A percentile compares a stretch with the other conserved stretches of the same genome.
phyloP scores from a whole-genome alignment of 2,329 filamentous ascomycete genomes.

The Fusarium domesticum region DNA sequence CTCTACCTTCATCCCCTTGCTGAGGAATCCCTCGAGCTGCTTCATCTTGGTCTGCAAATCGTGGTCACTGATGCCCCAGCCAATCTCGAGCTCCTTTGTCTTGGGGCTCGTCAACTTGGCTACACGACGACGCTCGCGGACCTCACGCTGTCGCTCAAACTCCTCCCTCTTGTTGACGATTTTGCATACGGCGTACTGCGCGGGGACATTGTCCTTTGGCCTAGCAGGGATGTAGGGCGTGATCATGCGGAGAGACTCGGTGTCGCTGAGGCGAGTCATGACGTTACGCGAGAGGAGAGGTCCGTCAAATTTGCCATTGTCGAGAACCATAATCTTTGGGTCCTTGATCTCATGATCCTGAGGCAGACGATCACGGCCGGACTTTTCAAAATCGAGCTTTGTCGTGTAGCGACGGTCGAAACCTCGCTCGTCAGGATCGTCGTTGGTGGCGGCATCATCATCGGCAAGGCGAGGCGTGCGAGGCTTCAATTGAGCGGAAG shows the following conservation, averaged over 20 bases:
- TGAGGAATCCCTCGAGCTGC: constrained; percentile 65
- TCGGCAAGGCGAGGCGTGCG: constrained; percentile 1
- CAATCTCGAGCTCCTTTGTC: constrained; percentile 79
- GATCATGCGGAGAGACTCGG: constrained; percentile 43
- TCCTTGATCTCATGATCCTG: constrained; percentile 46
- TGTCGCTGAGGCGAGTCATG: constrained; percentile 38
- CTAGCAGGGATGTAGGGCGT: constrained; percentile 36
- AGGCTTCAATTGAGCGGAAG: constrained; percentile 7
- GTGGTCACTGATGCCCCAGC: constrained; percentile 77
- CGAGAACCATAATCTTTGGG: constrained; percentile 41
- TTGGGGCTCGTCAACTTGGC: constrained; percentile 42
- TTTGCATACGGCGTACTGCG: constrained; percentile 62
- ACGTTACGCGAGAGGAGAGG: constrained; percentile 40
- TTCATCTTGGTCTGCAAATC: constrained; percentile 72
- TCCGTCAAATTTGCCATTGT: constrained; percentile 38
- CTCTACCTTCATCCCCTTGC: constrained; percentile 73
- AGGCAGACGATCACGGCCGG: constrained; percentile 38
- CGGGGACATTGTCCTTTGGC: constrained; percentile 20
- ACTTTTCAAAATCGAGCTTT: constrained; percentile 31
- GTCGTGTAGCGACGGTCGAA: constrained; percentile 38
- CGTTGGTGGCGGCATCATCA: neutral
- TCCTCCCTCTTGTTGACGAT: constrained; percentile 59
- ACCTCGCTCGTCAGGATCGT: constrained; percentile 19
- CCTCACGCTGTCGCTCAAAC: constrained; percentile 40
- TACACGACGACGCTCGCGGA: constrained; percentile 44